Conservation (phyloP, 2,329 filamentous ascomycete genomes). For the Pyricularia sp. region DNA sequence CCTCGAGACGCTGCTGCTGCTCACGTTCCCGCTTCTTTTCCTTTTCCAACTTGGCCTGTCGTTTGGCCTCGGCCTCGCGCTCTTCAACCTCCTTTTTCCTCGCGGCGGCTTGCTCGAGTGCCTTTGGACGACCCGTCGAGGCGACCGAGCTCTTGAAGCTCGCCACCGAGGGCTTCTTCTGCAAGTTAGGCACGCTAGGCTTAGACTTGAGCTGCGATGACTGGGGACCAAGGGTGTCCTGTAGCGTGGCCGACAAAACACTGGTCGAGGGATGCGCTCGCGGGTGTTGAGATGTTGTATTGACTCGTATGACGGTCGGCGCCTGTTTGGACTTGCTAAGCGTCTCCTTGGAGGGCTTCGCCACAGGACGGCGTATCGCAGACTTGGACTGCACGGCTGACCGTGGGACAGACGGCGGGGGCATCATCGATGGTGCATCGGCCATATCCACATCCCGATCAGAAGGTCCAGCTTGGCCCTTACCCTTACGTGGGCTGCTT, state of each 20-base stretch:
- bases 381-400: slow-evolving; percentile 34
- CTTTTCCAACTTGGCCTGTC: slow-evolving; percentile 67
- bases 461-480: slow-evolving; percentile 21
- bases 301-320: slow-evolving; percentile 60
- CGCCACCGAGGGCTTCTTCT: slow-evolving; percentile 39
- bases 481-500: slow-evolving; percentile 39
- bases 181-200: slow-evolving; percentile 51
- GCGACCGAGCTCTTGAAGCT: slow-evolving; percentile 54
- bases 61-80: slow-evolving; percentile 62
- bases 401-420: slow-evolving; percentile 47
- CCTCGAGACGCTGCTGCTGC: slow-evolving; percentile 35
- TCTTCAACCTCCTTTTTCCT: slow-evolving; percentile 80
- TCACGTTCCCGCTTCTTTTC: slow-evolving; percentile 51
- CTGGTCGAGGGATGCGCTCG: slow-evolving; percentile 48
- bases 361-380: slow-evolving; percentile 42
- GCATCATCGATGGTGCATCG: slow-evolving; percentile 40
- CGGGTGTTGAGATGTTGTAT: slow-evolving; percentile 48
- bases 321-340: slow-evolving; percentile 48
- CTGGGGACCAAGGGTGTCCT: slow-evolving; percentile 35
- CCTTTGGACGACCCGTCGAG: slow-evolving; percentile 54
- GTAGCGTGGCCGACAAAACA: slow-evolving; percentile 41
- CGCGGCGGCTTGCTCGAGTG: slow-evolving; percentile 61
- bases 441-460: slow-evolving; percentile 40
- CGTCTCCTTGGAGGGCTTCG: slow-evolving; percentile 47
- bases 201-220: slow-evolving; percentile 45